These are phyloP conservation scores for Biscutella auriculata DNA, from an alignment of 441 rosid genomes.

Conservation along the genomic window DNA sequence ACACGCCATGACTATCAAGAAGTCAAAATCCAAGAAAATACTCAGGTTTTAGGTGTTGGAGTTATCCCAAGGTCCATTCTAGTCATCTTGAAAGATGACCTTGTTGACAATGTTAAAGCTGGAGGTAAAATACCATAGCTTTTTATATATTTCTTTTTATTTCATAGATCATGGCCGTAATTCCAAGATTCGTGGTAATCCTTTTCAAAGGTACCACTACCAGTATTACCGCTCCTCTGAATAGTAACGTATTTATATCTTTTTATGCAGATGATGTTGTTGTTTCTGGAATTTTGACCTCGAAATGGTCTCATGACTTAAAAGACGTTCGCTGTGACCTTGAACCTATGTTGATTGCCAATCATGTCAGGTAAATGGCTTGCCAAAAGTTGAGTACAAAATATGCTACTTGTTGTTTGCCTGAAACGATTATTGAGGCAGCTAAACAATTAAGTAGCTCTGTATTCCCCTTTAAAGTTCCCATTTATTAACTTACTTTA, in stretches of 20 bases:
- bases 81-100: constrained; percentile 78
- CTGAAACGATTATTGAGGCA: not conserved
- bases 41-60: constrained; percentile 88
- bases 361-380: constrained; percentile 61
- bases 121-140: constrained; percentile 51
- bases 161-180: not conserved
- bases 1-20: constrained; percentile 89
- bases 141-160: not conserved
- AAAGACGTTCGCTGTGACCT: constrained; percentile 94
- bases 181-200: not conserved
- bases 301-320: constrained; percentile 89
- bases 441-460: not conserved
- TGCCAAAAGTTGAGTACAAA: not conserved
- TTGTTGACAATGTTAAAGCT: constrained; percentile 89
- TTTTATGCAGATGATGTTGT: constrained; percentile 70
- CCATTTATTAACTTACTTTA: not conserved
- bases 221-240: not conserved
- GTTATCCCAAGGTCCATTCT: constrained; percentile 87
- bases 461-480: not conserved
- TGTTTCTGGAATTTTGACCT: constrained; percentile 76
- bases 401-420: not conserved
- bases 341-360: constrained; percentile 77
- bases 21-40: constrained; percentile 91
- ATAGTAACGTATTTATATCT: not conserved
- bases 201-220: not conserved